phyloP scores from a whole-genome alignment of 208 protist species.

The Phytomonas sp. region DNA sequence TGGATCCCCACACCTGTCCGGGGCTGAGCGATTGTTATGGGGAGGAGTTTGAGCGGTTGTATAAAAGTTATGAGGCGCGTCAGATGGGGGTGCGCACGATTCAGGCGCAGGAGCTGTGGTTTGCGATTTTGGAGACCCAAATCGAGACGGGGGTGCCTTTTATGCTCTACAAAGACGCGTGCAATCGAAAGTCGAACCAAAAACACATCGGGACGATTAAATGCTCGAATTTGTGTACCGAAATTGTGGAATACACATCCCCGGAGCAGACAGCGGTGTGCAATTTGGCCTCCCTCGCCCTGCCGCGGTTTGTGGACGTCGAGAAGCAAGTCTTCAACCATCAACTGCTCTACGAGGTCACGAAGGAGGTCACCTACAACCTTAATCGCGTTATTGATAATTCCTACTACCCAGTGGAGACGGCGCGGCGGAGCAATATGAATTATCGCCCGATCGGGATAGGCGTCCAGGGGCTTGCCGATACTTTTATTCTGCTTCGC shows the following conservation, averaged over 20 bases:
- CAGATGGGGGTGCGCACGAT: conserved; percentile 82
- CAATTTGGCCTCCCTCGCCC: conserved; percentile 98
- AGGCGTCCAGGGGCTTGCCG: conserved; percentile 98
- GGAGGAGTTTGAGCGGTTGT: conserved; percentile 93
- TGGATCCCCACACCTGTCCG: conserved; percentile 95
- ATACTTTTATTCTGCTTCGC: conserved; percentile 94
- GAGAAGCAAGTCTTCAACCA: conserved; percentile 81
- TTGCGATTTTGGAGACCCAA: conserved; percentile 97
- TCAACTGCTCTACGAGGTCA: conserved; percentile 85
- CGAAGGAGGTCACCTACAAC: conserved; percentile 92
- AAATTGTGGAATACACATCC: conserved; percentile 98
- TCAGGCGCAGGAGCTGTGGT: conserved; percentile 97
- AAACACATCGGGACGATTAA: conserved; percentile 99
- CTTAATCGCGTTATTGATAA: conserved; percentile 98
- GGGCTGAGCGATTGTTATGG: conserved; percentile 95
- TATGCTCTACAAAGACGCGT: conserved; percentile 99
- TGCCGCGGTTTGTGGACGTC: conserved; percentile 94
- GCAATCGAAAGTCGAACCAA: conserved; percentile 99
- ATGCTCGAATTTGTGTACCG: conserved; percentile 98
- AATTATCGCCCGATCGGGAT: conserved; percentile 97
- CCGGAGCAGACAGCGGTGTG: conserved; percentile 97
- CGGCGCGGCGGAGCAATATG: conserved; percentile 94
- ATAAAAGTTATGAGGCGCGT: conserved; percentile 91
- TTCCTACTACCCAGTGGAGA: conserved; percentile 97
- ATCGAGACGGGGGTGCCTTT: conserved; percentile 99